Evolutionary conservation across 148 eudicot genomes (phyloP), one percentile per base, ranked within the genome.

Genomic region (Persicaria tinctoria): DNA sequence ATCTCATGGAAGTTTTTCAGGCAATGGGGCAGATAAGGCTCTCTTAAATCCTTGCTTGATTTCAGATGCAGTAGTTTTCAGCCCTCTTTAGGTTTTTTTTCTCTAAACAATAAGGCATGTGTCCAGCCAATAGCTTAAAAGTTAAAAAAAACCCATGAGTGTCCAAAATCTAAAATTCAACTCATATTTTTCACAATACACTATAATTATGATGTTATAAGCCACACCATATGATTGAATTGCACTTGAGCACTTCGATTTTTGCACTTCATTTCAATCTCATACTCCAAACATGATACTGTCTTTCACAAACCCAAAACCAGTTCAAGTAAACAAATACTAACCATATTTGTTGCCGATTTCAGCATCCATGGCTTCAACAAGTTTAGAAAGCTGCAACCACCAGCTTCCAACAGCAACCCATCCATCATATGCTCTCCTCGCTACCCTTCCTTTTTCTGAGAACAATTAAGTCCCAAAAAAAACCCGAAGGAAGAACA

Each of bases 41-140:
- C 99, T 92, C 84, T 80, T 96, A 74, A 96, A 96, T 74, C 99
- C 97, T 85, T 89, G 97, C 82, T 92, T 95, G 83, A 96, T 87
- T 78, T 96, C 99, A 85, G 94, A 78, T 72, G 86, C 62, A 74
- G 84, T 84, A 71, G 76, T 75, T 60, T 76, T 83, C 72, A 92
- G 80, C 48, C 99, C 99, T 96, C 82, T 73, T 44, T 74, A 17
- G 18, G 4, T 48, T 20, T 44, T 9, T 27, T 23, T 62, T 46
- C 32, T 64, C 18, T 13, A 12, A 41, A 13, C 17, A 23, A 4
- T 4, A 14, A 6, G 5, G 6, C 6, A 55, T 50, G 14, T 55
- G 59, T 55, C 59, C 59, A n/a, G 6, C 59, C 18, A 55, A 55
- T 6, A 18, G 18, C 1, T 4, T 23, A 23, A 23, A 23, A 23